A percentile compares a stretch with the other conserved stretches of the same genome.
phyloP scores from a whole-genome alignment of 495 filamentous ascomycete genomes.

The Talaromyces borbonicus region DNA sequence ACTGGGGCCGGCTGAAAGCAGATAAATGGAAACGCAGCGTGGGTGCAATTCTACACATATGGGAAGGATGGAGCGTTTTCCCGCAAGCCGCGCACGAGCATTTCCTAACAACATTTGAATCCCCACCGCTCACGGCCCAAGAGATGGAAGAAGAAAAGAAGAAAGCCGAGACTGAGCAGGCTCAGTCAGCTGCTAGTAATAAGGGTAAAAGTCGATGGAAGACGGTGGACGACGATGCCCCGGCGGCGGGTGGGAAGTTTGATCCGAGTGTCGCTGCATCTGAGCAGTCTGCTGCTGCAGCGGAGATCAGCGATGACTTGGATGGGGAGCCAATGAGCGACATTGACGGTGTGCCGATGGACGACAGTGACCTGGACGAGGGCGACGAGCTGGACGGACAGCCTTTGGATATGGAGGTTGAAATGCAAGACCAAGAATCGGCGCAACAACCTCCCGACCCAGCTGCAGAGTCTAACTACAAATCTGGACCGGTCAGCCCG shows the following conservation, averaged over 20 bases:
- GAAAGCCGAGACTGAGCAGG: constrained; percentile 34
- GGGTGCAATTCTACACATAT: constrained; percentile 57
- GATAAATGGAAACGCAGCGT: constrained; percentile 90
- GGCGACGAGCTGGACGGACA: constrained; percentile 41
- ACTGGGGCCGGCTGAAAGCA: constrained; percentile 74
- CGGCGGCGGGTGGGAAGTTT: constrained; percentile 28
- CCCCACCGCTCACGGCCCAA: constrained; percentile 52
- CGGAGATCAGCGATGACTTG: constrained; percentile 20
- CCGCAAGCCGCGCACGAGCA: constrained; percentile 61
- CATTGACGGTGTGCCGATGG: constrained; percentile 45
- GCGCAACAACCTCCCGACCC: constrained; percentile 11
- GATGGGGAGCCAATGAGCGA: constrained; percentile 34
- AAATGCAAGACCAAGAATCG: constrained; percentile 27
- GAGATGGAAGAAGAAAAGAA: constrained; percentile 41
- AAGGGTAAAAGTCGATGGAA: constrained; percentile 61
- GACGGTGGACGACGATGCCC: constrained; percentile 49
- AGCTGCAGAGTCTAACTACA: constrained; percentile 15
- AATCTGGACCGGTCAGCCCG: constrained; percentile 13
- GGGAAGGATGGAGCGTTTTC: constrained; percentile 90
- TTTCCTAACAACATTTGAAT: constrained; percentile 64
- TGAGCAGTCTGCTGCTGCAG: constrained; percentile 10
- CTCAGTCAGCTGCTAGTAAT: constrained; percentile 20
- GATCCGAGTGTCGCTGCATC: constrained; percentile 18
- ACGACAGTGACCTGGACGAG: constrained; percentile 44
- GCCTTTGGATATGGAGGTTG: constrained; percentile 41